Conservation (phyloP, 129 eudicot species). For the Centella asiatica region DNA sequence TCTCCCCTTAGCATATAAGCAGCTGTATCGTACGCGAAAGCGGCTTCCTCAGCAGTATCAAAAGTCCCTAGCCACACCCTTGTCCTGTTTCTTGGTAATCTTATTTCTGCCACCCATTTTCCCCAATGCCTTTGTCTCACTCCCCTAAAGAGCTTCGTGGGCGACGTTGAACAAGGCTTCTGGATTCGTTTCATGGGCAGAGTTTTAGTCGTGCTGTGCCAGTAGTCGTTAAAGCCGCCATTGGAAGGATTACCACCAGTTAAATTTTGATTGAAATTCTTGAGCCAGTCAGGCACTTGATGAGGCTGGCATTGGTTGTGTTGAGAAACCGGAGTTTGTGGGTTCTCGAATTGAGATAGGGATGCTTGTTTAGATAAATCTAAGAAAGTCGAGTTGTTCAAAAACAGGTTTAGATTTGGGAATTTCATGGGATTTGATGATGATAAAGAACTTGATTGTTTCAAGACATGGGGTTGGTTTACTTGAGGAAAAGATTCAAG, state of each 20-base stretch:
- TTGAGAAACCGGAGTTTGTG: constrained; percentile 21
- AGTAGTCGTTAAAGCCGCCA: constrained; percentile 6
- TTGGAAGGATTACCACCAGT: background rate
- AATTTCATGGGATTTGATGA: constrained; percentile 6
- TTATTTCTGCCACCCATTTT: constrained; percentile 90
- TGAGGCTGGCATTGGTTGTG: constrained; percentile 14
- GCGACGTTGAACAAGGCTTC: constrained; percentile 5
- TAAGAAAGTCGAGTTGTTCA: constrained; percentile 21
- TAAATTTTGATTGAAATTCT: constrained; percentile 24
- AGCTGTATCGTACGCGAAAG: constrained; percentile 86
- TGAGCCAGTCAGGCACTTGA: constrained; percentile 27
- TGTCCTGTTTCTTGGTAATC: constrained; percentile 69
- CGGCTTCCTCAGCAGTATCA: constrained; percentile 79
- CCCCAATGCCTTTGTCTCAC: constrained; percentile 97
- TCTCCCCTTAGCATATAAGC: constrained; percentile 83
- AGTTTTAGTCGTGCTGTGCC: constrained; percentile 41
- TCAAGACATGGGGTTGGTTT: background rate
- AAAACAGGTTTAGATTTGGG: constrained; percentile 32
- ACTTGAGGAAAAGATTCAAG: constrained; percentile 30
- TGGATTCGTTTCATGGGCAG: constrained; percentile 49
- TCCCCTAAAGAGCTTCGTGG: constrained; percentile 56
- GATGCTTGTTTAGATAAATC: constrained; percentile 1
- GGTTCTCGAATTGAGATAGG: constrained; percentile 5
- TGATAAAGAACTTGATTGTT: constrained; percentile 2
- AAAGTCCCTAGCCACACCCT: constrained; percentile 92